phyloP scores from a whole-genome alignment of 2,329 filamentous ascomycete species.

The Chrysoporthe puriensis region DNA sequence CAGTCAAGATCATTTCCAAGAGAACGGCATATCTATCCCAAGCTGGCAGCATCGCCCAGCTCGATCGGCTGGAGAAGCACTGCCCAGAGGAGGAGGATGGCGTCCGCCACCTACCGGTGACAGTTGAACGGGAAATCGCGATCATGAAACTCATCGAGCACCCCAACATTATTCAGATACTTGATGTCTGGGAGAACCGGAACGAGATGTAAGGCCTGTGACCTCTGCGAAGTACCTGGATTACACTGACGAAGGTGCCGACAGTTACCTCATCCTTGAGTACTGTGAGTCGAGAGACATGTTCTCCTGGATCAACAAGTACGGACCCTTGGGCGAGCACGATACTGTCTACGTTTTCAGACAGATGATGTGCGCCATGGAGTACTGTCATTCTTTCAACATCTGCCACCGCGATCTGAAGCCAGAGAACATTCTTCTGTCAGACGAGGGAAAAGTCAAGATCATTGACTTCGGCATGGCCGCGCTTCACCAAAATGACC shows the following conservation, averaged over 20 bases:
- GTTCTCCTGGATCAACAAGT: constrained; percentile 80
- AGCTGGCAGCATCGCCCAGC: constrained; percentile 80
- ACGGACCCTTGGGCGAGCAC: constrained; percentile 76
- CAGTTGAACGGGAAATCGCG: constrained; percentile 91
- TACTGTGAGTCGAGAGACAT: constrained; percentile 81
- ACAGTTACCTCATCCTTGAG: constrained; percentile 90
- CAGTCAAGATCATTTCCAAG: constrained; percentile 95
- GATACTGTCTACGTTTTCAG: constrained; percentile 85
- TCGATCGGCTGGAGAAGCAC: constrained; percentile 73
- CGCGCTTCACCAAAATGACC: constrained; percentile 79
- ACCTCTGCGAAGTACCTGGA: not conserved
- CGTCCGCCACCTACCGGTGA: constrained; percentile 76
- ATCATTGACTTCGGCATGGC: constrained; percentile 99
- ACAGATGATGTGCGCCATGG: constrained; percentile 88
- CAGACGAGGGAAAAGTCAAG: constrained; percentile 77
- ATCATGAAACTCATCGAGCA: constrained; percentile 97
- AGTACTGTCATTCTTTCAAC: constrained; percentile 91
- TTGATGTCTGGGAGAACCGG: constrained; percentile 97
- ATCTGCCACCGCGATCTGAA: constrained; percentile 97
- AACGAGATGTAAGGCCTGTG: constrained; percentile 79
- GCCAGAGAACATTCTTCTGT: constrained; percentile 93
- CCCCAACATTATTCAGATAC: constrained; percentile 89
- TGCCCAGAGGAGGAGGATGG: constrained; percentile 60
- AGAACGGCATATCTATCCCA: constrained; percentile 78
- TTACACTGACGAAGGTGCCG: constrained; percentile 26